Percentiles rank a stretch among this genome's conserved stretches.
These are phyloP conservation scores for Wickerhamomyces strasburgensis DNA, from an alignment of 805 yeast genomes.

Conservation along the genomic window DNA sequence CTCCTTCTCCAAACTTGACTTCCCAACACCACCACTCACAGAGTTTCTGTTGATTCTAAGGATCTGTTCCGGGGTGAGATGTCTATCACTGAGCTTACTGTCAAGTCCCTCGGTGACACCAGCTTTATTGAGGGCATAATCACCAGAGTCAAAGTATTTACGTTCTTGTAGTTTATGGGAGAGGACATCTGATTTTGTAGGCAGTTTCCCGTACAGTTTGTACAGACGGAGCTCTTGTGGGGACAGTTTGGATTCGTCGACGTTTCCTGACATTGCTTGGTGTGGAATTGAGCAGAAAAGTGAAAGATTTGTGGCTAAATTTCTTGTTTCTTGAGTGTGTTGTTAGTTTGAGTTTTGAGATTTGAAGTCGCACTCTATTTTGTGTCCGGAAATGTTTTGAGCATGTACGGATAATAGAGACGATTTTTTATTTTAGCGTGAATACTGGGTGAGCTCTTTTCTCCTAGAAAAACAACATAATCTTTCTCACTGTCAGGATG, in stretches of 20 bases:
- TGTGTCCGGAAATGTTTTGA: too few relatives aligned
- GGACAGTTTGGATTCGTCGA: constrained; percentile 53
- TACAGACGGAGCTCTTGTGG: constrained; percentile 79
- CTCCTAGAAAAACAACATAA: too few relatives aligned
- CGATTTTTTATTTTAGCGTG: too few relatives aligned
- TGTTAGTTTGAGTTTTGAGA: too few relatives aligned
- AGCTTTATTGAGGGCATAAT: constrained; percentile 79
- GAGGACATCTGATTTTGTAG: constrained; percentile 72
- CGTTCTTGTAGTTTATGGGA: constrained; percentile 77
- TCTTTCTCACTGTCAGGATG: too few relatives aligned
- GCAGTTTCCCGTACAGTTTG: constrained; percentile 80
- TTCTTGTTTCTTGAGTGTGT: too few relatives aligned
- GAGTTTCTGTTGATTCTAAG: constrained; percentile 57
- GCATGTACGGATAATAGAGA: too few relatives aligned
- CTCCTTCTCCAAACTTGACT: constrained; percentile 52
- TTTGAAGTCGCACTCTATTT: too few relatives aligned
- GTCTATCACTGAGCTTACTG: constrained; percentile 18
- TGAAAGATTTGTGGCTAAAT: too few relatives aligned
- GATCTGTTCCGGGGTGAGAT: constrained; percentile 39
- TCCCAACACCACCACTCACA: constrained; percentile 42
- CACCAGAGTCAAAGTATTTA: constrained; percentile 91
- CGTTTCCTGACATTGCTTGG: constrained; percentile 34
- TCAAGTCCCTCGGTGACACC: constrained; percentile 36
- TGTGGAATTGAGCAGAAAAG: too few relatives aligned
- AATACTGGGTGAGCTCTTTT: too few relatives aligned